Evolutionary conservation across 495 filamentous ascomycete genomes (phyloP), one percentile per base, ranked within the genome.

Genomic region (Tetracladium setigerum): DNA sequence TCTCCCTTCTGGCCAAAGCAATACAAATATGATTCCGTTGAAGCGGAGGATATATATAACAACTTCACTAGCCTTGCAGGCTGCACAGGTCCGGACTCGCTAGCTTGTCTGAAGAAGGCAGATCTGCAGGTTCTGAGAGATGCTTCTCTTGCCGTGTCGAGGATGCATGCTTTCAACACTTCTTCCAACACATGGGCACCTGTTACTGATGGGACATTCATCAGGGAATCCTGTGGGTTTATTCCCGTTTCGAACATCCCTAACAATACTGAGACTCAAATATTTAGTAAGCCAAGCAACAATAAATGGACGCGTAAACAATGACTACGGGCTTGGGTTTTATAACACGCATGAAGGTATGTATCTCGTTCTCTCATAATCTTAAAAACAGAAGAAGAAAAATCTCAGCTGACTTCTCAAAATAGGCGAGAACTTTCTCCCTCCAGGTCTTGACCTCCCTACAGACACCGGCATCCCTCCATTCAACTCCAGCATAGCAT

Each of bases 31-130:
- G 81, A 86, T 51, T 68, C 74, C 30, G 61, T 62, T 43, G 81
- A 84, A 62, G 74, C 71, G 6, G 82, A 87, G 44, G 65, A 55
- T 3, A 59, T 87, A 4, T 87, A 84, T 53, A 68, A 87, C 52
- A 60, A 54, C 0, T 81, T 87, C 4, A 79, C 84, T 7, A 53
- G 52, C 1, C 53, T 63, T 17, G 78, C 78, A 24, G 82, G 79
- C 13, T 90, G 86, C 60, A 52, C 64, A 12, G 63, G 74, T 1
- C 41, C 50, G 1, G 71, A 85, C 53, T 78, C 76, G 0, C 71
- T 86, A n/a, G 66, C 61, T 19, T 88, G 84, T 63, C 71, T 87
- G n/a, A 79, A 83, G 10, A 61, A 46, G 0, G 54, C 76, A 13
- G 72, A 77, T 44, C 84, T 83, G 57, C 63, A 67, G 0, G 74